These are phyloP conservation scores for Luffa acutangula DNA, from an alignment of 306 rosid species.

Conservation along the genomic window DNA sequence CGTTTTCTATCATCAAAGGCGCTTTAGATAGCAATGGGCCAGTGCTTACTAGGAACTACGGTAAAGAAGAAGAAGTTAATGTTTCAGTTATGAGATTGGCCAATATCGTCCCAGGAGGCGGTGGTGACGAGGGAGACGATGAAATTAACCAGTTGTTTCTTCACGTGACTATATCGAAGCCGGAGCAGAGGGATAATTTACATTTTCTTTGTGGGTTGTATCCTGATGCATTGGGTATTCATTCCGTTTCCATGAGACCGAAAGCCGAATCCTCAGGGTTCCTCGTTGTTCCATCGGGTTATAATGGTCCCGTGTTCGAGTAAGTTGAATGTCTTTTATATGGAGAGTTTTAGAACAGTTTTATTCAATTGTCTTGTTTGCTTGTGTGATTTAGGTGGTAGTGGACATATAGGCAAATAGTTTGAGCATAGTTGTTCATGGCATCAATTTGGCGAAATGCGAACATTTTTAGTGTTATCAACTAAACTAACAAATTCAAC, in stretches of 20 bases:
- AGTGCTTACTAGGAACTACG: constrained; percentile 49
- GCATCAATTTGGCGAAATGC: background rate
- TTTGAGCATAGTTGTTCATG: background rate
- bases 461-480: background rate
- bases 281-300: constrained; percentile 31
- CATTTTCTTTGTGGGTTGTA: constrained; percentile 69
- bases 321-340: constrained; percentile 19
- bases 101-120: constrained; percentile 23
- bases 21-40: constrained; percentile 66
- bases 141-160: constrained; percentile 62
- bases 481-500: background rate
- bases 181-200: constrained; percentile 40
- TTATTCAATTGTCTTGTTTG: background rate
- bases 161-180: constrained; percentile 68
- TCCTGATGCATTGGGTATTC: constrained; percentile 86
- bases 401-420: background rate
- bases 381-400: background rate
- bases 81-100: constrained; percentile 58
- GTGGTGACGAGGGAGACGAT: constrained; percentile 26
- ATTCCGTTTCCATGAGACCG: constrained; percentile 76
- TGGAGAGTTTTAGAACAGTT: too few relatives aligned
- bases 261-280: constrained; percentile 25
- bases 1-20: constrained; percentile 60
- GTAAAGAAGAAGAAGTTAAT: constrained; percentile 61
- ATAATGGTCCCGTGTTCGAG: constrained; percentile 63